Evolutionary conservation across 2,329 filamentous ascomycete species (phyloP).

Genomic region (Akanthomyces dipterigenus): DNA sequence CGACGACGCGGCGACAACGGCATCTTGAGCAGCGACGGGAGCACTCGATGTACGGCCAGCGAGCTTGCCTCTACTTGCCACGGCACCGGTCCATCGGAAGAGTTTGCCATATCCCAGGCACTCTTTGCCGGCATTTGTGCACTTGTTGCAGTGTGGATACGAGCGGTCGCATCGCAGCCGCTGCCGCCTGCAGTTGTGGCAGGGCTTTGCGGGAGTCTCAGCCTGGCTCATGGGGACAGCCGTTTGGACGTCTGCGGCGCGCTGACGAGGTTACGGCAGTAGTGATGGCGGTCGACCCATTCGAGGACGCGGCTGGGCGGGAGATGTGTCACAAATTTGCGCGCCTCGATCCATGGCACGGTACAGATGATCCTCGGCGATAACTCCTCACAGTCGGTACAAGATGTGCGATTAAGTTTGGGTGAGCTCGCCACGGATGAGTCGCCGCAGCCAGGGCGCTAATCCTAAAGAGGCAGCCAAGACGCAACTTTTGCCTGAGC

Average conservation of each 20-base stretch:
- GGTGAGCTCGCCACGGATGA: not conserved
- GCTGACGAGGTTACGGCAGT: not conserved
- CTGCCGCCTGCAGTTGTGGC: slow-evolving; percentile 48
- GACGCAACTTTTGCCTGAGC: slow-evolving; percentile 18
- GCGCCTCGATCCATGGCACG: not conserved
- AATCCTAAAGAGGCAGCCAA: slow-evolving; percentile 25
- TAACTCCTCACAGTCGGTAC: not conserved
- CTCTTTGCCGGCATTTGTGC: slow-evolving; percentile 38
- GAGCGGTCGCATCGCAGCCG: slow-evolving; percentile 48
- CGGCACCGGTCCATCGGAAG: slow-evolving; percentile 45
- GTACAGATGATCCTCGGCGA: not conserved
- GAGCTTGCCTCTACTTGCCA: slow-evolving; percentile 35
- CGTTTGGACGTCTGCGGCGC: not conserved
- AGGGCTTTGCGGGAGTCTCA: slow-evolving; percentile 29
- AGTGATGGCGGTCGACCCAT: not conserved
- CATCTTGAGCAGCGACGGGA: slow-evolving; percentile 13
- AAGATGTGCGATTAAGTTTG: not conserved
- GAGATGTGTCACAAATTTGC: not conserved
- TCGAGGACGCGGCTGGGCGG: not conserved
- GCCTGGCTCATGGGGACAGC: slow-evolving; percentile 9
- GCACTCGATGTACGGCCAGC: slow-evolving; percentile 34
- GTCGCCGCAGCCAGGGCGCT: slow-evolving; percentile 16
- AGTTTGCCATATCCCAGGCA: slow-evolving; percentile 48
- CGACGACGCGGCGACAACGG: not conserved
- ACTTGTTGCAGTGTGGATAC: slow-evolving; percentile 46